These are phyloP conservation scores for Oryza meyeriana DNA, from an alignment of 176 grass and related monocot species.

Conservation along the genomic window DNA sequence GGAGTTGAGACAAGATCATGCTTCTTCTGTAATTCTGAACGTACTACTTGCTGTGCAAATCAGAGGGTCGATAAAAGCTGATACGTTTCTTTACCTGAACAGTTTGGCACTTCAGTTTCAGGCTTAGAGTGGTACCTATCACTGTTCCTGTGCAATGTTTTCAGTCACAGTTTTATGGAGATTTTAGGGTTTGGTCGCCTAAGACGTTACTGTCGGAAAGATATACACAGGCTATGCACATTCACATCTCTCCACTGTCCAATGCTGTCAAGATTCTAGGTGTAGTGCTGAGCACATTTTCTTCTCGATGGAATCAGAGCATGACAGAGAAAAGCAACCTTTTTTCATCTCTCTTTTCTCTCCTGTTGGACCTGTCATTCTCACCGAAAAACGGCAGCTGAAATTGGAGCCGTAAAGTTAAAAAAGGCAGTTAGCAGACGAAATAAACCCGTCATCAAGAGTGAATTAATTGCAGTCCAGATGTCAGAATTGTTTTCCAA, in stretches of 20 bases:
- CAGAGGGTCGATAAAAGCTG: background rate
- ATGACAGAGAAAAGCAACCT: slow-evolving; percentile 23
- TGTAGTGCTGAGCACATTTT: slow-evolving; percentile 13
- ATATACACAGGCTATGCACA: background rate
- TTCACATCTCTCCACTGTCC: slow-evolving; percentile 14
- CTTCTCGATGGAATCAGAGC: slow-evolving; percentile 27
- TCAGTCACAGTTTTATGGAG: background rate
- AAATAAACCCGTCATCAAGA: background rate
- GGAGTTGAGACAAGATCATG: slow-evolving; percentile 16
- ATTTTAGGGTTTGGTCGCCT: slow-evolving; percentile 22
- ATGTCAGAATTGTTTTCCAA: background rate
- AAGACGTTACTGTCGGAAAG: slow-evolving; percentile 29
- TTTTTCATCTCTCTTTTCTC: background rate
- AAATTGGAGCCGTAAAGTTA: slow-evolving; percentile 4
- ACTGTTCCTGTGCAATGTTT: slow-evolving; percentile 1
- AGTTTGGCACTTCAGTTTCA: background rate
- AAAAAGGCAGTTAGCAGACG: slow-evolving; percentile 22
- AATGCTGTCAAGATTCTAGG: slow-evolving; percentile 23
- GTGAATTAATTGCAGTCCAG: background rate
- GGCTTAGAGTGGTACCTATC: slow-evolving; percentile 16
- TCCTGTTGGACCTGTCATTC: slow-evolving; percentile 26
- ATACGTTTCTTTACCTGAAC: slow-evolving; percentile 20
- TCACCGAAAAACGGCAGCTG: slow-evolving; percentile 25
- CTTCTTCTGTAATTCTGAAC: background rate
- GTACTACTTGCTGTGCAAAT: background rate